Evolutionary conservation across 345 rosid genomes (phyloP), one percentile per base, ranked within the genome.

Genomic region (Erodium maritimum): DNA sequence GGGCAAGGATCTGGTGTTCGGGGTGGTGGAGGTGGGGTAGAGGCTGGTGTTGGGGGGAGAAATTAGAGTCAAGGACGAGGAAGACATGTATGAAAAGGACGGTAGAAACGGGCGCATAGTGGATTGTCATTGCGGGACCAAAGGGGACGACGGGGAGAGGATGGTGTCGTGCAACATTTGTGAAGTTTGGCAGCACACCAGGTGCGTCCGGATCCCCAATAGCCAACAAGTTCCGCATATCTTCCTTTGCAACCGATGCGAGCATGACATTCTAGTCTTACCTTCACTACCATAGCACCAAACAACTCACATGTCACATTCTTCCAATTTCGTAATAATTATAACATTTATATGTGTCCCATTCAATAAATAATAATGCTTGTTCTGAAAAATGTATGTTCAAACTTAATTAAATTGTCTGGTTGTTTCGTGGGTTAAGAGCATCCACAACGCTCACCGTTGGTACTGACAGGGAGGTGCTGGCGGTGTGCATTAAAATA

Each of bases 121-220:
- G 11, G 91, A 83, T 52, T 89, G 95, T 23, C 19, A 63, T 17
- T 93, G 99, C 67, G 95, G 96, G 52, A 74, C 86, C 34, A 70
- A 71, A 61, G 86, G 77, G 9, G 95, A 93, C 55, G 96, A 93
- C 51, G 96, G 91, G 4, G 96, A 89, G 72, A 55, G 95, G 45
- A 80, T 87, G 86, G 64, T 93, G 50, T 65, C 83, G 0, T 88
- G 99, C 61, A 96, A 87, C 60, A 83, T 88, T 1, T 93, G 96
- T 62, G 88, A 89, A 63, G 87, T 85, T 58, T 82, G 96, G 96
- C 95, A 89, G 60, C 96, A 93, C 21, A 82, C 89, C 0, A 69
- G 88, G 63, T 93, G 99, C 61, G 88, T 78, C 69, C 61, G 76
- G 45, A 83, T 89, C 66, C 91, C 87, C 23, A 70, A 85, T 29